Conservation (phyloP, 1,139 yeast genomes). For the Pichia sp. region DNA sequence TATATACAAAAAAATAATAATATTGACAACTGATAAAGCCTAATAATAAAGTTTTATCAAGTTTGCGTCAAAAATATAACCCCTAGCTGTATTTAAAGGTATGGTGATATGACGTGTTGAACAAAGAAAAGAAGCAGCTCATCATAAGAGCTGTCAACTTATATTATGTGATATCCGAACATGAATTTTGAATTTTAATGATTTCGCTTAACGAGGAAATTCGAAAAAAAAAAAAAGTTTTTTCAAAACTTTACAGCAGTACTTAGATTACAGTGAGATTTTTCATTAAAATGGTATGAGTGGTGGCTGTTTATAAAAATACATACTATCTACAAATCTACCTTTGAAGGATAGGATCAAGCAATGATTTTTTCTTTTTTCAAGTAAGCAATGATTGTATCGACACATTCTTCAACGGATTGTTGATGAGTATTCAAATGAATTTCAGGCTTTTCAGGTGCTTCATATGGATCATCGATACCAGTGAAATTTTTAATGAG, state of each 20-base stretch:
- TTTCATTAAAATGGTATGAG: not conserved
- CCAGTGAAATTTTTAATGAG: constrained; percentile 93
- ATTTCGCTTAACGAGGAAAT: not conserved
- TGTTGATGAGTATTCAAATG: constrained; percentile 68
- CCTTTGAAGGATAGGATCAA: not conserved
- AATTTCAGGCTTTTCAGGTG: constrained; percentile 77
- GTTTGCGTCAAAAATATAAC: not conserved
- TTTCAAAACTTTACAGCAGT: no score
- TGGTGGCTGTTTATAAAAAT: not conserved
- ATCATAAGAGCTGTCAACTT: not conserved
- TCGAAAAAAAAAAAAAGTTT: not conserved
- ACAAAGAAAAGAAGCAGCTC: not conserved
- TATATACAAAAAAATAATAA: not conserved
- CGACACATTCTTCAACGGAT: constrained; percentile 75
- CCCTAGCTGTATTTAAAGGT: not conserved
- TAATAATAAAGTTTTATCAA: not conserved
- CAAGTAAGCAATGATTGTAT: constrained; percentile 63
- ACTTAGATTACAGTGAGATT: no score
- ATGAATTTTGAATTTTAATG: not conserved
- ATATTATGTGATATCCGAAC: not conserved
- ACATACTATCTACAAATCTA: not conserved
- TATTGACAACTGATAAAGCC: not conserved
- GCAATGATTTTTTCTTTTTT: constrained; percentile 14
- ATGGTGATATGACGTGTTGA: not conserved
- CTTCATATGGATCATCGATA: constrained; percentile 92